Percentiles rank a stretch among this genome's conserved stretches.
Evolutionary conservation across 2,329 filamentous ascomycete genomes (phyloP).

Genomic region (Metarhizium robertsii): DNA sequence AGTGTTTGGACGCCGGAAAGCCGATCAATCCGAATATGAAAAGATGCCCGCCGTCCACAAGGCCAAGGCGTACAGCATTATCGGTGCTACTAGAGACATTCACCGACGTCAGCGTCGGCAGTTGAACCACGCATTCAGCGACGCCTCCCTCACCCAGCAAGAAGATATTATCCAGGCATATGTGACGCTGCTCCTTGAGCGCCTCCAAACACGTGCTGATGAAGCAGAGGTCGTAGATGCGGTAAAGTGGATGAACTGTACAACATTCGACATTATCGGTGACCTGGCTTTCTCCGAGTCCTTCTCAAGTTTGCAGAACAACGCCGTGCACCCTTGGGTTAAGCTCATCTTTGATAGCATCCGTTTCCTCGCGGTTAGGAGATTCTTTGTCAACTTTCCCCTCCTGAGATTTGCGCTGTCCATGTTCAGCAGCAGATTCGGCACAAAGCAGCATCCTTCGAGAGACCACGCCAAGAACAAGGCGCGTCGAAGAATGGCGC

Average conservation of each 20-base stretch:
- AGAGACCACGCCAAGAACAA: constrained; percentile 14
- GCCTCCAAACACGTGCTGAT: constrained; percentile 10
- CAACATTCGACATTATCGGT: constrained; percentile 32
- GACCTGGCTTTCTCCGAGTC: constrained; percentile 33
- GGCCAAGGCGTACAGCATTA: constrained; percentile 9
- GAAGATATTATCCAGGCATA: constrained; percentile 18
- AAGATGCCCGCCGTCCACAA: constrained; percentile 4
- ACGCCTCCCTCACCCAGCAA: constrained; percentile 20
- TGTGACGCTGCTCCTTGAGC: constrained; percentile 15
- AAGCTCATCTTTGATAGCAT: constrained; percentile 11
- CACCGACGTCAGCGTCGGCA: constrained; percentile 15
- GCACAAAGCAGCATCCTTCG: not conserved
- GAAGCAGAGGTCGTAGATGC: constrained; percentile 13
- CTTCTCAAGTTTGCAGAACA: constrained; percentile 24
- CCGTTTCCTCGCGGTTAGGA: constrained; percentile 3
- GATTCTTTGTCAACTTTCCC: constrained; percentile 9
- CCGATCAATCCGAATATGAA: constrained; percentile 10
- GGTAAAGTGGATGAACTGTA: constrained; percentile 26
- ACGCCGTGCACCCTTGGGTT: constrained; percentile 18
- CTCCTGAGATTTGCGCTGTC: not conserved
- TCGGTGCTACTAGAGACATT: constrained; percentile 8
- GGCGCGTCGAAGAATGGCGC: constrained; percentile 11
- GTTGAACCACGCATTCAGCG: constrained; percentile 21
- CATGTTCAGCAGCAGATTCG: not conserved
- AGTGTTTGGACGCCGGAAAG: constrained; percentile 17